A percentile compares a stretch with the other conserved stretches of the same genome.
These are phyloP conservation scores for Diplocarpon rosae DNA, from an alignment of 2,329 filamentous ascomycete genomes.

Conservation along the genomic window DNA sequence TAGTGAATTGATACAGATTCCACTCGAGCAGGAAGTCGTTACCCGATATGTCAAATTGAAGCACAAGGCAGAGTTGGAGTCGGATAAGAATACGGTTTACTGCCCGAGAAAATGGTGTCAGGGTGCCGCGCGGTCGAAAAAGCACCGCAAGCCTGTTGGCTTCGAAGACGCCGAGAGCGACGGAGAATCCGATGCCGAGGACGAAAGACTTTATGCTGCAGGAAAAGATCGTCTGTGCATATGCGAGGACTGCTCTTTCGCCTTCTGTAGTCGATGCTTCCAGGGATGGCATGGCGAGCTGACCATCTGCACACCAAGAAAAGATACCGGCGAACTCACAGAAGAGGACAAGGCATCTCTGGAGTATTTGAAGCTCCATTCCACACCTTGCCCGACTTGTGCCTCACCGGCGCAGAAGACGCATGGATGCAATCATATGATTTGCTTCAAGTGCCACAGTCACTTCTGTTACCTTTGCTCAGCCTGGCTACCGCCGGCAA, in stretches of 20 bases:
- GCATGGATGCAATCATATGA: slow-evolving; percentile 95
- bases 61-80: slow-evolving; percentile 84
- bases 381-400: slow-evolving; percentile 83
- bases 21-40: slow-evolving; percentile 58
- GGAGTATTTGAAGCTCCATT: slow-evolving; percentile 72
- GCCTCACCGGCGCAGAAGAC: slow-evolving; percentile 78
- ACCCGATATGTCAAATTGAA: slow-evolving; percentile 82
- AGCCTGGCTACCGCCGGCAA: slow-evolving; percentile 68
- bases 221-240: slow-evolving; percentile 60
- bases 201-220: slow-evolving; percentile 15
- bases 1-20: slow-evolving; percentile 72
- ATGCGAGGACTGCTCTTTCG: slow-evolving; percentile 80
- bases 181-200: slow-evolving; percentile 36
- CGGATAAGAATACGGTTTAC: slow-evolving; percentile 84
- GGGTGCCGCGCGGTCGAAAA: slow-evolving; percentile 69
- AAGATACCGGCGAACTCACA: slow-evolving; percentile 58
- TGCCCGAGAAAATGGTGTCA: slow-evolving; percentile 91
- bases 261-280: slow-evolving; percentile 64
- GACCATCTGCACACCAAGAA: slow-evolving; percentile 53
- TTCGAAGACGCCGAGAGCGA: slow-evolving; percentile 47
- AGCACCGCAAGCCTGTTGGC: slow-evolving; percentile 59
- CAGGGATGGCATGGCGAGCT: slow-evolving; percentile 93
- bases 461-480: slow-evolving; percentile 96
- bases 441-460: slow-evolving; percentile 75
- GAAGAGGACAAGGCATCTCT: slow-evolving; percentile 79